Conservation (phyloP, 805 yeast species). For the Dipodascus albidus region DNA sequence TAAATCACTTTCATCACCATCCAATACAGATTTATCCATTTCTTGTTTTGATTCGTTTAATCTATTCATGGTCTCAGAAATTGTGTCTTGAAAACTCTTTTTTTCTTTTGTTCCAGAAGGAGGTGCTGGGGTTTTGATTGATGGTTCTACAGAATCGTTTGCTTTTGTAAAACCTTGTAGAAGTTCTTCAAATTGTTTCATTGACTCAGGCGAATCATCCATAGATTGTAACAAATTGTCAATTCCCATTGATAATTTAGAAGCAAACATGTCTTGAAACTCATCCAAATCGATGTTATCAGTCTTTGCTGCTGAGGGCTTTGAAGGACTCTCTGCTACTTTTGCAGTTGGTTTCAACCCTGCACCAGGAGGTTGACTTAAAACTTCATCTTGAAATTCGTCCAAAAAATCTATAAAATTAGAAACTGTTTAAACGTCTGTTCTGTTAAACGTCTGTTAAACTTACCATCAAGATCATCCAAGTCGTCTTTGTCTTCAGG, state of each 20-base stretch:
- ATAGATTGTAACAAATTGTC: conserved; percentile 37
- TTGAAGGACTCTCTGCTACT: not conserved
- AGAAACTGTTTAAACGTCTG: not conserved
- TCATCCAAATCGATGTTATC: conserved; percentile 9
- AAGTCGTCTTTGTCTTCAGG: conserved; percentile 34
- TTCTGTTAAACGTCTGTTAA: not conserved
- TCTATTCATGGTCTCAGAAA: conserved; percentile 69
- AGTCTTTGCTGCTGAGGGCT: conserved; percentile 20
- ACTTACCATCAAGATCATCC: conserved; percentile 51
- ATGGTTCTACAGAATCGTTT: conserved; percentile 9
- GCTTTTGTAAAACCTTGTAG: conserved; percentile 20
- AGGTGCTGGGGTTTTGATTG: conserved; percentile 7
- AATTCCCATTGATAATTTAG: conserved; percentile 28
- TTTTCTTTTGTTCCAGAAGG: conserved; percentile 5
- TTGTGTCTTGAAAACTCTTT: conserved; percentile 50
- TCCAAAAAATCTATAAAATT: conserved; percentile 50
- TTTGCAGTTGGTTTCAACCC: not conserved
- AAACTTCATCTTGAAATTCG: conserved; percentile 65
- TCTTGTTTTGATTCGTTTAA: conserved; percentile 64
- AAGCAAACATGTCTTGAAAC: conserved; percentile 27
- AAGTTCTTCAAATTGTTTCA: conserved; percentile 38
- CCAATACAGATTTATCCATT: conserved; percentile 44
- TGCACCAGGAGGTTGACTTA: conserved; percentile 48
- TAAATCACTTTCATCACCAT: conserved; percentile 36
- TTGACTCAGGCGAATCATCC: conserved; percentile 42